Evolutionary conservation across 345 rosid species (phyloP).

Genomic region (Brassica carinata): DNA sequence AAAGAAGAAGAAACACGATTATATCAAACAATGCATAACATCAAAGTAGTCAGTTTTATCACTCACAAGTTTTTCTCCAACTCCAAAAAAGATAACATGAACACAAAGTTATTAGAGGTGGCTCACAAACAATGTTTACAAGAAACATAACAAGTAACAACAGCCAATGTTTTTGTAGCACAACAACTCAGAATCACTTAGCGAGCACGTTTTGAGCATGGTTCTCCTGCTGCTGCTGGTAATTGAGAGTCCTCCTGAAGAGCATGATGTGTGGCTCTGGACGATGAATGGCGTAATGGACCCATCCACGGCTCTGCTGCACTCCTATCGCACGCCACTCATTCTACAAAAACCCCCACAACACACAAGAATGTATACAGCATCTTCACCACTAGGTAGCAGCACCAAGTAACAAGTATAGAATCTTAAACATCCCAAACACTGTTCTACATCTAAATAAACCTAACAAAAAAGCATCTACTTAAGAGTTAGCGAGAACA

Average conservation of each 20-base stretch:
- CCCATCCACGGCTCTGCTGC: constrained; percentile 99
- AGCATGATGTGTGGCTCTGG: constrained; percentile 99
- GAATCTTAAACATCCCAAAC: not conserved
- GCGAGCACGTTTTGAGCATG: not conserved
- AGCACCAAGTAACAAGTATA: not conserved
- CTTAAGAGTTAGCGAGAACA: not conserved
- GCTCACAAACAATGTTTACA: no score
- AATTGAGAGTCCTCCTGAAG: constrained; percentile 87
- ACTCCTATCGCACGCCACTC: constrained; percentile 99
- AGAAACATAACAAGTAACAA: no score
- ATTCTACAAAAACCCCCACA: constrained; percentile 40
- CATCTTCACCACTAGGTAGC: not conserved
- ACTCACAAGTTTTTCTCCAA: no score
- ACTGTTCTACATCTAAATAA: no score
- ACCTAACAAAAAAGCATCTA: not conserved
- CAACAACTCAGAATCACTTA: not conserved
- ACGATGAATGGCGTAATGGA: constrained; percentile 92
- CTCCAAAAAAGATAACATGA: no score
- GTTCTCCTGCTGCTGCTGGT: constrained; percentile 39
- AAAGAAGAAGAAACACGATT: no score
- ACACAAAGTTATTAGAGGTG: no score
- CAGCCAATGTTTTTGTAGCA: no score
- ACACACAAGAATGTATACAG: not conserved
- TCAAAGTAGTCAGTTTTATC: no score
- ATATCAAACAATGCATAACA: no score